Base-by-base conservation (phyloP, 1,139 yeast genomes). In the Kurtzmaniella natalensis region DNA sequence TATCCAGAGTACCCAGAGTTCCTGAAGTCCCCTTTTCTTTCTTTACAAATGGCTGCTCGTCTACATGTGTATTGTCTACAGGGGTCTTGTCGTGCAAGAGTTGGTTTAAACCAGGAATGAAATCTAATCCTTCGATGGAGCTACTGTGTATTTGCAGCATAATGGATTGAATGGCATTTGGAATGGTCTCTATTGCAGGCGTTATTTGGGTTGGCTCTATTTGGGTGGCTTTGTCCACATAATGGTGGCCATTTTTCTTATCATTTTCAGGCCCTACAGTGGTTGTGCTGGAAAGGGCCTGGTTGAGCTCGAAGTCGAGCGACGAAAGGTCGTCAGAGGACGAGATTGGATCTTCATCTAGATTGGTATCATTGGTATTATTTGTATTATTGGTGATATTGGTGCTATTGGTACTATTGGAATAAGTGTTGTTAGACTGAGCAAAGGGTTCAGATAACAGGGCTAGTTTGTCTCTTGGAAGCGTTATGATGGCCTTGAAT, bases 241-340 rank as follows among this genome's bases (percentile, higher is more conserved):
- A 18, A 22, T 13, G 5, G 16, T 28, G 16, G 27, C 22, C 19
- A 26, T 22, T 13, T 33, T 16, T n/a, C 16, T 18, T 17, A 17
- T 29, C 27, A 11, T 26, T 17, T 6, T 25, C 33, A 7, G 32
- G 27, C 10, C 35, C 33, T 3, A 25, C 21, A 16, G 16, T 31
- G 30, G 28, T 28, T 21, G 30, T 37, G 33, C 25, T 33, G 11
- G 40, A 32, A 5, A 44, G 35, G 2, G 42, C 49, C 30, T 46
- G 33, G 18, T 45, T 45, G 11, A 51, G 28, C 28, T 51, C 54
- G 19, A 40, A 31, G 26, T 49, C 53, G 8, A 51, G 38, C n/a
- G 46, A 42, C 8, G 47, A 35, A 6, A 39, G 25, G 9, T 37
- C 38, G 9, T 34, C 40, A 14, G 34, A 29, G 14, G n/a, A n/a